Evolutionary conservation across 2,329 filamentous ascomycete genomes (phyloP).

Genomic region (Colletotrichum sp.): DNA sequence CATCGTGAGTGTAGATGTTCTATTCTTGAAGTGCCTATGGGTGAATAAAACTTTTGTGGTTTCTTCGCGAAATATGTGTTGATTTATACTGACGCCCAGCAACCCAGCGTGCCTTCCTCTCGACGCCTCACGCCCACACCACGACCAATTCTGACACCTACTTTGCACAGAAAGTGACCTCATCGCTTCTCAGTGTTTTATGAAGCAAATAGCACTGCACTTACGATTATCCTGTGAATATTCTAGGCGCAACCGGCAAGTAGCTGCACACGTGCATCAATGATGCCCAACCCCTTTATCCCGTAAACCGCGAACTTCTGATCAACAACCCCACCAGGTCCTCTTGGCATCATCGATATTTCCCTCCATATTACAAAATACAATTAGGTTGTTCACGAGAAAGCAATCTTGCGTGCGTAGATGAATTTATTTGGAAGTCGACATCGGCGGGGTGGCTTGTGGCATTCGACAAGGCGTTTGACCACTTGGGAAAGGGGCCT

Average conservation of each 20-base stretch:
- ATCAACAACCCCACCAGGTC: slow-evolving; percentile 22
- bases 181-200: not conserved
- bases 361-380: slow-evolving; percentile 18
- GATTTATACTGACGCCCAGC: not conserved
- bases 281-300: slow-evolving; percentile 10
- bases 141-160: not conserved
- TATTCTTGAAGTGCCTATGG: accelerated
- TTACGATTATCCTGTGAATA: slow-evolving; percentile 20
- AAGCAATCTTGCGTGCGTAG: slow-evolving; percentile 33
- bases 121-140: not conserved
- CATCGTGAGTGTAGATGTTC: not conserved
- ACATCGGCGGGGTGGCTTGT: slow-evolving; percentile 33
- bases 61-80: not conserved
- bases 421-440: slow-evolving; percentile 29
- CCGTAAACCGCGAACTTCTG: slow-evolving; percentile 24
- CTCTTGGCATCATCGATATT: slow-evolving; percentile 19
- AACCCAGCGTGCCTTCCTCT: not conserved
- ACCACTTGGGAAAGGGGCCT: slow-evolving; percentile 27
- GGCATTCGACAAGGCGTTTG: slow-evolving; percentile 29
- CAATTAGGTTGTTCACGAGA: slow-evolving; percentile 33
- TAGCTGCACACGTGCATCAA: slow-evolving; percentile 22
- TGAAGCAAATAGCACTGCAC: not conserved
- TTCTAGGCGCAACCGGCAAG: slow-evolving; percentile 22
- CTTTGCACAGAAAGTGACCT: accelerated
- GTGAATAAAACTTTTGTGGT: not conserved